Base-by-base conservation (phyloP, 768 basidiomycete genomes). In the Chalciporus chontae region DNA sequence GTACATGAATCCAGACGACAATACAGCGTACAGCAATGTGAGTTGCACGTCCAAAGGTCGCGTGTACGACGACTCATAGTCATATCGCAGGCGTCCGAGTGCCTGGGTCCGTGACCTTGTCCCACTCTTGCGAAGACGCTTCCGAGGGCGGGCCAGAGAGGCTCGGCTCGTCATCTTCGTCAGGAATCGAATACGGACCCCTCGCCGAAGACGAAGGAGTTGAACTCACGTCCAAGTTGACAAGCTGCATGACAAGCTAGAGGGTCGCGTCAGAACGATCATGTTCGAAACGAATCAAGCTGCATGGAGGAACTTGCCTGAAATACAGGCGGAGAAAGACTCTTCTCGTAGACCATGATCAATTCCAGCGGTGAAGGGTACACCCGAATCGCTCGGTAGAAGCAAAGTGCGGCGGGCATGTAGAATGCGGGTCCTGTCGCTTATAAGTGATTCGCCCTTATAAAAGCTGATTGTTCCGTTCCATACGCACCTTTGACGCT, bases 361-460 rank as follows among this genome's bases (percentile, higher is more conserved):
- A 98, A 81, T 69, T 98, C 96, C 27, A 92, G 83, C 0, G 94
- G 92, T 26, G 89, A 83, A 43, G 96, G 96, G 72, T 99, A 99
- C 31, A 96, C 93, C 47, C 87, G 78, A 51, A 98, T 83, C 1
- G 93, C 94, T 43, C 92, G 81, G 79, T 85, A 99, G 80, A 98
- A 98, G 37, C 84, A 81, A 64, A 90, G 69, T 37, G 96, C 94
- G 17, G 94, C 85, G 10, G 84, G 78, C 23, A 97, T 76, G 63
- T 86, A 72, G 70, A 84, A 86, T 23, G 77, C 69, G 38, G 90
- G 86, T 32, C 94, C 95, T 96, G 53, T 21, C 19, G 48, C 42
- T 26, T n/a, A 45, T 55, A 13, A 52, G 42, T 8, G 34, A 43
- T 8, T 49, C 10, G 7, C 21, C 11, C 15, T 8, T 54, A 23